Evolutionary conservation across 179 eudicot genomes (phyloP).

Genomic region (Corrigiola litoralis): DNA sequence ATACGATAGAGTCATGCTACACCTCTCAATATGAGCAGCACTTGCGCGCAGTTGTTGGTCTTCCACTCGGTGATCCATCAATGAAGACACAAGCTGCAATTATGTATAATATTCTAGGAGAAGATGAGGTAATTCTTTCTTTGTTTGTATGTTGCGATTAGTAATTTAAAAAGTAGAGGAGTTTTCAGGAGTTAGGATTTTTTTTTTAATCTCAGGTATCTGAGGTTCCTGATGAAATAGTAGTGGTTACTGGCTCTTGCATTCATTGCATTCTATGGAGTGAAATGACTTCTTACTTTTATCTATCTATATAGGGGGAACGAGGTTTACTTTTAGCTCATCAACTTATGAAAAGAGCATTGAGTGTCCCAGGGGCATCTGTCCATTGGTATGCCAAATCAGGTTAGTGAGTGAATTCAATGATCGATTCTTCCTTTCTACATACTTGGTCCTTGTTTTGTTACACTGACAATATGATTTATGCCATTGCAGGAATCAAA

Average conservation of each 20-base stretch:
- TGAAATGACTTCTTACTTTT: neutral
- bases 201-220: neutral
- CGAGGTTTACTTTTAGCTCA: constrained; percentile 68
- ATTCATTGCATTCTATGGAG: neutral
- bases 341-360: constrained; percentile 60
- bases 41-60: constrained; percentile 85
- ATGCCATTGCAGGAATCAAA: constrained; percentile 58
- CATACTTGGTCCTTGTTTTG: neutral
- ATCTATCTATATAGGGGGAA: constrained; percentile 62
- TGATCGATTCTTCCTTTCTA: neutral
- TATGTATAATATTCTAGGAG: constrained; percentile 92
- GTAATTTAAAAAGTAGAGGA: neutral
- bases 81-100: constrained; percentile 87
- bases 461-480: neutral
- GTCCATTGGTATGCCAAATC: constrained; percentile 95
- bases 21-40: constrained; percentile 96
- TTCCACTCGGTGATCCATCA: constrained; percentile 91
- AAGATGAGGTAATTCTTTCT: constrained; percentile 64
- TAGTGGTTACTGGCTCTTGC: neutral
- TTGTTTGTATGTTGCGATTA: neutral
- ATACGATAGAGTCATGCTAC: constrained; percentile 87
- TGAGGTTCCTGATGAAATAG: neutral
- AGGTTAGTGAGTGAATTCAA: constrained; percentile 43
- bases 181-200: neutral
- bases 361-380: constrained; percentile 64